phyloP scores from a whole-genome alignment of 805 yeast species.

The Metschnikowia koreensis region DNA sequence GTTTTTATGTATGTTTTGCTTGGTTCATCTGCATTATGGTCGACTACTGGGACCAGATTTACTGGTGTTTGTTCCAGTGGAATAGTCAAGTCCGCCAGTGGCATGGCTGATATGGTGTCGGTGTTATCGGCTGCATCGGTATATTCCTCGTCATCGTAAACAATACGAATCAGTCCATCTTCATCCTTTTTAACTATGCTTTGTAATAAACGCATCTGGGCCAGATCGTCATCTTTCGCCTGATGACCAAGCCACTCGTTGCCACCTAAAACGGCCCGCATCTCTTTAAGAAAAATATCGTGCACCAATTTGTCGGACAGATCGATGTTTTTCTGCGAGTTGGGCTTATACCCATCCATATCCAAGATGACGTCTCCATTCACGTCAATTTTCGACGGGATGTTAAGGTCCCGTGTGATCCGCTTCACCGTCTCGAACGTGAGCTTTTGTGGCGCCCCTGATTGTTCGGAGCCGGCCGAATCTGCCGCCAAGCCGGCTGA shows the following conservation, averaged over 20 bases:
- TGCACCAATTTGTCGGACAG: constrained; percentile 74
- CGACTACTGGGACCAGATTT: constrained; percentile 1
- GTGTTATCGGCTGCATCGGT: constrained; percentile 8
- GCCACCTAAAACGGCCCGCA: constrained; percentile 32
- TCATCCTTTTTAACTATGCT: constrained; percentile 51
- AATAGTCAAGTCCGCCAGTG: constrained; percentile 8
- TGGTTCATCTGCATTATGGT: neutral
- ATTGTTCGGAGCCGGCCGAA: neutral
- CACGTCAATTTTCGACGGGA: constrained; percentile 82
- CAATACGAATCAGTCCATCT: constrained; percentile 65
- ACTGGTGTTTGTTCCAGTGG: constrained; percentile 7
- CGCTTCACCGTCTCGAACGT: constrained; percentile 59
- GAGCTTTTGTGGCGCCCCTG: constrained; percentile 15
- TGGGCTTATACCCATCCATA: constrained; percentile 94
- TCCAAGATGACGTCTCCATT: constrained; percentile 90
- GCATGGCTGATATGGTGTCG: constrained; percentile 3
- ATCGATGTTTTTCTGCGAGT: constrained; percentile 65
- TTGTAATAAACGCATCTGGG: constrained; percentile 34
- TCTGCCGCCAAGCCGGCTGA: neutral
- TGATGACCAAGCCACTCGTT: constrained; percentile 13
- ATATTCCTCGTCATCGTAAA: constrained; percentile 22
- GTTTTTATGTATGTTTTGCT: constrained; percentile 70
- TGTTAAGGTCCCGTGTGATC: constrained; percentile 68
- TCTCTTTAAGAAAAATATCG: constrained; percentile 72
- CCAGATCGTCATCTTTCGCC: constrained; percentile 16